phyloP scores from a whole-genome alignment of 2,329 filamentous ascomycete species.

The Hortaea werneckii region DNA sequence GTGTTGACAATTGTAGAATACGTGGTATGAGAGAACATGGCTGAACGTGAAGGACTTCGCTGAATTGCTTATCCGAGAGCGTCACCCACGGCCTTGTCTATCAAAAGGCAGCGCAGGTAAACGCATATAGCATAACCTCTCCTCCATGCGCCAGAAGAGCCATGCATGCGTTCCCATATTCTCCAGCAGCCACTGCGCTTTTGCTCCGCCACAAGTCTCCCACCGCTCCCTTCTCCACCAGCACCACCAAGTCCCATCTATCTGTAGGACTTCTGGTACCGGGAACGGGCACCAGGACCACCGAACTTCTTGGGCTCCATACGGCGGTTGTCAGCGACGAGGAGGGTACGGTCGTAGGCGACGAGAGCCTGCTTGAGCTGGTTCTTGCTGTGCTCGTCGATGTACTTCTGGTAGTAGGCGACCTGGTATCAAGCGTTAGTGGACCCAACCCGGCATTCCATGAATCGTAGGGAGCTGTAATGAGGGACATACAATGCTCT shows the following conservation, averaged over 20 bases:
- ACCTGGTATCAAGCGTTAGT: conserved; percentile 32
- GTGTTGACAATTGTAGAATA: conserved; percentile 1
- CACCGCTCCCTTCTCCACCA: conserved; percentile 1
- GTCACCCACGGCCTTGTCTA: neutral
- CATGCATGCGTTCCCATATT: conserved; percentile 2
- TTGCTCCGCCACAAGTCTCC: neutral
- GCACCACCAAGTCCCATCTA: conserved; percentile 41
- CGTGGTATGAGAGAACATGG: neutral
- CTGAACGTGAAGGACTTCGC: neutral
- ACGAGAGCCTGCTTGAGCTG: conserved; percentile 94
- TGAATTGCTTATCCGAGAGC: neutral
- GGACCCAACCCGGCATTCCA: neutral
- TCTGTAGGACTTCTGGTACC: conserved; percentile 99
- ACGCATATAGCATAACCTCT: conserved; percentile 4
- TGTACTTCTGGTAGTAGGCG: conserved; percentile 99
- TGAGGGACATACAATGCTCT: conserved; percentile 57
- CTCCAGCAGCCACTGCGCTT: neutral
- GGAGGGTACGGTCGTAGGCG: conserved; percentile 90
- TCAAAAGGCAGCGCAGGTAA: neutral
- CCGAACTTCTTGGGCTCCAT: conserved; percentile 99
- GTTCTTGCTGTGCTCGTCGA: conserved; percentile 99
- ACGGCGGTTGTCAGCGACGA: conserved; percentile 97
- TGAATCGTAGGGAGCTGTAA: neutral
- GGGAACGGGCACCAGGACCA: conserved; percentile 85
- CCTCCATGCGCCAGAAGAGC: conserved; percentile 4